phyloP scores from a whole-genome alignment of 208 protist species.

The Wallacemonas sp. region DNA sequence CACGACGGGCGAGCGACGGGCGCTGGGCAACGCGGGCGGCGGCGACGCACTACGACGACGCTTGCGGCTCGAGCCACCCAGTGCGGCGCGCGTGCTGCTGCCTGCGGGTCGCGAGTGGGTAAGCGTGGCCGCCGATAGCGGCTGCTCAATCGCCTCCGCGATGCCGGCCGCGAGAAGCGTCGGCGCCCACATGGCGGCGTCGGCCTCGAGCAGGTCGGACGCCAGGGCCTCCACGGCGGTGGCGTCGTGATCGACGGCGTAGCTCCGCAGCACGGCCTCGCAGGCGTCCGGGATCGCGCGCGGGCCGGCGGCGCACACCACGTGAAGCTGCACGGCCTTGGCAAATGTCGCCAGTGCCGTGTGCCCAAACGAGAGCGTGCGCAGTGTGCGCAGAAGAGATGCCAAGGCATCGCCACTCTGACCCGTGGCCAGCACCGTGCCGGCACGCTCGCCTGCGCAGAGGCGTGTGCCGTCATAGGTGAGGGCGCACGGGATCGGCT shows the following conservation, averaged over 20 bases:
- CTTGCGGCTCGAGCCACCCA: background rate
- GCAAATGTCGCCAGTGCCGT: slow-evolving; percentile 44
- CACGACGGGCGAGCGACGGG: slow-evolving; percentile 19
- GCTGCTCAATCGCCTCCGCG: slow-evolving; percentile 33
- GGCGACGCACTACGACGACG: slow-evolving; percentile 12
- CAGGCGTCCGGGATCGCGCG: slow-evolving; percentile 33
- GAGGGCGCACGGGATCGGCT: slow-evolving; percentile 57
- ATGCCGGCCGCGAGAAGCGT: slow-evolving; percentile 63
- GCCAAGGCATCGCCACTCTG: background rate
- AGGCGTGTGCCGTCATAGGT: slow-evolving; percentile 16
- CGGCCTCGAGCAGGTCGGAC: slow-evolving; percentile 36
- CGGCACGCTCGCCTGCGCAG: background rate
- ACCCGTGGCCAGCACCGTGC: no score
- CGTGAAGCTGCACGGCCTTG: slow-evolving; percentile 56
- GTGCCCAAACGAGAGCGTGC: slow-evolving; percentile 51
- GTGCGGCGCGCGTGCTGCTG: slow-evolving; percentile 9
- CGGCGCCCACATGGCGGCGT: slow-evolving; percentile 51
- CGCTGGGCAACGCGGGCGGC: slow-evolving; percentile 19
- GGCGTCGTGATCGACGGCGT: slow-evolving; percentile 37
- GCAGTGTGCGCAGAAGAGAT: slow-evolving; percentile 18
- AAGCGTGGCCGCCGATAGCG: slow-evolving; percentile 2
- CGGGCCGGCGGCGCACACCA: slow-evolving; percentile 48
- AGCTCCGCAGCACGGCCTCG: slow-evolving; percentile 41
- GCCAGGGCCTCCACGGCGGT: slow-evolving; percentile 40
- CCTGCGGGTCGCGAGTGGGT: slow-evolving; percentile 12